Evolutionary conservation across 2,329 filamentous ascomycete species (phyloP), one percentile per base, ranked within the genome.

Genomic region (Lachnellula hyalina): DNA sequence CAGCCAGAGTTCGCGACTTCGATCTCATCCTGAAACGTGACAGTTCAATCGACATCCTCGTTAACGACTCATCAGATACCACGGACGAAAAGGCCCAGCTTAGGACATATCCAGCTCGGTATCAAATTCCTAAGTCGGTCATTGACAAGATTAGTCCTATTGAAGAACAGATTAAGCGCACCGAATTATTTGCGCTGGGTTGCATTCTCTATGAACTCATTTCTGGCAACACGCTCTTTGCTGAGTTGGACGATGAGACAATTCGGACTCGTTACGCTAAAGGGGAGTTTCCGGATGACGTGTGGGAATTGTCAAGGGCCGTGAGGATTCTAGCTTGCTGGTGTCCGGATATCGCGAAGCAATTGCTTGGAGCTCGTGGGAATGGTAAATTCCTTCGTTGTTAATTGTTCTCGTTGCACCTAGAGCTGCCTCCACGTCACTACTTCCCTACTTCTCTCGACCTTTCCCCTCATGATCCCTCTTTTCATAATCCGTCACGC

Each of bases 161-260:
- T 49, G 32, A 56, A 50, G 55, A 60, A 17, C 58, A 55, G 25
- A 52, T 57, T 8, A 14, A 52, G 14, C 60, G 60, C 1, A 47
- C 50, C 42, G 58, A 60, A 44, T 44, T 53, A 17, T 62, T 62
- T 49, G 60, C 60, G 23, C 47, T 62, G 15, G 60, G 57, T 28
- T 25, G 53, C 19, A 11, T 62, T 15, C 25, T 62, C 12, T 62
- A 60, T 32, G 23, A 60, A 36, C 17, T 62, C 8, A 17, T 62
- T 34, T 55, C 54, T 15, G 53, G 54, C 15, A 57, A 54, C 49
- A 28, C 51, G 46, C 5, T 57, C n/a, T 54, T 56, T 17, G n/a
- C 17, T 2, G 44, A 42, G 7, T 21, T 45, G 36, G 25, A 45
- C 5, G 48, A 49, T 19, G 47, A 58, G 35, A 5, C 47, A 11